A percentile compares a stretch with the other conserved stretches of the same genome.
These are phyloP conservation scores for Botrytis cinerea DNA, from an alignment of 2,329 filamentous ascomycete species.

Conservation along the genomic window DNA sequence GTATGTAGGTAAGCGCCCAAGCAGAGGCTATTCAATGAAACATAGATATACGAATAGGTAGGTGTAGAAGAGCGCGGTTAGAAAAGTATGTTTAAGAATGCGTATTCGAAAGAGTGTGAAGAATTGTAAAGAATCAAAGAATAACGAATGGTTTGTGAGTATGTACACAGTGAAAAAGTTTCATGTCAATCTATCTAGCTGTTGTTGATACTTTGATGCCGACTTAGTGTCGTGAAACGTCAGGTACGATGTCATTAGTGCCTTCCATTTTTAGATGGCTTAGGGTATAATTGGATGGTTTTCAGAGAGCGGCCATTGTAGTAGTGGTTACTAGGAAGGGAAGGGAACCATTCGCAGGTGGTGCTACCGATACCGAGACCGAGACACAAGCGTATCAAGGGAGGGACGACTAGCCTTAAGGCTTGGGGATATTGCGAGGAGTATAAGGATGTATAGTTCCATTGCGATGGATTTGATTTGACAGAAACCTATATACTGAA, in stretches of 20 bases:
- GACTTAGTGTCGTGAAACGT: background rate
- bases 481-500: background rate
- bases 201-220: background rate
- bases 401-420: background rate
- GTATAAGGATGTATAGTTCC: background rate
- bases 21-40: background rate
- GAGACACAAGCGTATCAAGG: background rate
- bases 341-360: background rate
- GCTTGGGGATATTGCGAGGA: background rate
- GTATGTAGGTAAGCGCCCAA: background rate
- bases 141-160: background rate
- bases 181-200: background rate
- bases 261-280: background rate
- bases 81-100: background rate
- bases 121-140: background rate
- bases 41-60: background rate
- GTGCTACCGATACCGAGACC: background rate
- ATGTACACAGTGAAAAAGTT: background rate
- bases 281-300: background rate
- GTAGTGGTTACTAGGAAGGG: background rate
- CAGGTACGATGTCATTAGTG: conserved; percentile 1
- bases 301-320: background rate
- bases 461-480: background rate
- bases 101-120: background rate
- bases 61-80: background rate